A percentile compares a stretch with the other conserved stretches of the same genome.
Conservation (phyloP, 371 early-diverging fungal genomes). For the Globomyces sp. region DNA sequence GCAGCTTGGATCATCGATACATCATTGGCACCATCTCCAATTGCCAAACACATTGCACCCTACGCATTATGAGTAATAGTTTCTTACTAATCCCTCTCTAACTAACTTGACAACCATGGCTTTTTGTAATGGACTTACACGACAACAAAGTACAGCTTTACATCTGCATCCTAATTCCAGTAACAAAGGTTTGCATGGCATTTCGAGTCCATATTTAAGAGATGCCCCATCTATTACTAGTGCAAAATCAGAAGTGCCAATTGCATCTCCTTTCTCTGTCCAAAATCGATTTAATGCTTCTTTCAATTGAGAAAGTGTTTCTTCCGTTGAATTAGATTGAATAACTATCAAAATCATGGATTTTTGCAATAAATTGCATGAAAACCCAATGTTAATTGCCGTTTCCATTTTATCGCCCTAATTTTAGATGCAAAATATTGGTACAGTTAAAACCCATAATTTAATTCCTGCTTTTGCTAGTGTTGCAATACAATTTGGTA, state of each 20-base stretch:
- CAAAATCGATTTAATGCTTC: slow-evolving; percentile 45
- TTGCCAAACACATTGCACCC: slow-evolving; percentile 73
- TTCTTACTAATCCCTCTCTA: slow-evolving; percentile 62
- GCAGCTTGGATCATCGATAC: slow-evolving; percentile 82
- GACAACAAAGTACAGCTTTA: slow-evolving; percentile 89
- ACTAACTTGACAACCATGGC: slow-evolving; percentile 92
- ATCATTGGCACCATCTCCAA: slow-evolving; percentile 99
- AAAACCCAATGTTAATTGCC: slow-evolving; percentile 97
- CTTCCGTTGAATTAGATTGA: slow-evolving; percentile 27
- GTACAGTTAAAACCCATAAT: slow-evolving; percentile 95
- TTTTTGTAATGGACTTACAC: slow-evolving; percentile 96
- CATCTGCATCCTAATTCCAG: slow-evolving; percentile 77
- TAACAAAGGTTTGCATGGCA: slow-evolving; percentile 60
- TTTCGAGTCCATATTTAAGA: slow-evolving; percentile 72
- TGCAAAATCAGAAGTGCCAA: slow-evolving; percentile 53
- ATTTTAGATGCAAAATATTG: slow-evolving; percentile 4
- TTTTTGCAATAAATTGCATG: slow-evolving; percentile 68
- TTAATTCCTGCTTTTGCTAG: slow-evolving; percentile 91
- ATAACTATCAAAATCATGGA: slow-evolving; percentile 49
- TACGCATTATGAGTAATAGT: slow-evolving; percentile 12
- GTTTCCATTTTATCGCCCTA: slow-evolving; percentile 98
- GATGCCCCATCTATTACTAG: slow-evolving; percentile 91
- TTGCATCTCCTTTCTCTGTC: slow-evolving; percentile 35
- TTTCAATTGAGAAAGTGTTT: slow-evolving; percentile 34
- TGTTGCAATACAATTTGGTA: slow-evolving; percentile 85